Base-by-base conservation (phyloP, 2,329 filamentous ascomycete genomes). In the Dactylonectria estremocensis region DNA sequence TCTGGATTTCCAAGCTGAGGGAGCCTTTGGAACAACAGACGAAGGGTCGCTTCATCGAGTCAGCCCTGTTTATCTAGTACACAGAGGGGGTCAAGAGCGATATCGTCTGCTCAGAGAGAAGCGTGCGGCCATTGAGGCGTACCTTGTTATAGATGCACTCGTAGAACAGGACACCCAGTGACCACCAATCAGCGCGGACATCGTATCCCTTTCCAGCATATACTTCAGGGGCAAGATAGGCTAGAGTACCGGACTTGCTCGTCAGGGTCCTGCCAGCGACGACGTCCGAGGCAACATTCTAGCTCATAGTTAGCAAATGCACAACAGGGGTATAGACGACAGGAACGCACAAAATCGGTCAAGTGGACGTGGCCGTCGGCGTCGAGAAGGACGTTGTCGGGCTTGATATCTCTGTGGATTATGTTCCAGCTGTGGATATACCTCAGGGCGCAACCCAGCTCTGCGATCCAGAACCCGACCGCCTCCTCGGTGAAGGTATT, bases 61-160 rank as follows among this genome's bases (percentile, higher is more conserved):
- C 35, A 40, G 35, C 13, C 13, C 35, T 40, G 13, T 37, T 55
- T 24, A 10, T 28, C 46, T 40, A 40, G 35, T 10, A 40, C 35
- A 40, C 35, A 6, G 35, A 40, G 35, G 35, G 35, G 35, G 35
- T 40, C 24, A 2, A 40, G 35, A 40, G 35, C 35, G 13, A 40
- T 40, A 16, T 40, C 35, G 9, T 40, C 35, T 40, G 35, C 35
- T 40, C 35, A 40, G 35, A 40, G 35, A 40, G 9, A 40, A 40
- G 35, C 35, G 35, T 40, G 35, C 9, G 13, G 35, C 35, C 35
- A 40, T 16, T 40, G 35, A 40, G 35, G 35, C 35, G 35, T 82
- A 95, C 94, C 91, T 97, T 98, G 84, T 97, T 97, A 84, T 98
- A 99, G 72, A 99, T 98, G 87, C 96, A 98, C 81, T 99, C 96